Percentiles rank a stretch among this genome's conserved stretches.
Conservation (phyloP, 768 basidiomycete species). For the Termitomyces sp. region DNA sequence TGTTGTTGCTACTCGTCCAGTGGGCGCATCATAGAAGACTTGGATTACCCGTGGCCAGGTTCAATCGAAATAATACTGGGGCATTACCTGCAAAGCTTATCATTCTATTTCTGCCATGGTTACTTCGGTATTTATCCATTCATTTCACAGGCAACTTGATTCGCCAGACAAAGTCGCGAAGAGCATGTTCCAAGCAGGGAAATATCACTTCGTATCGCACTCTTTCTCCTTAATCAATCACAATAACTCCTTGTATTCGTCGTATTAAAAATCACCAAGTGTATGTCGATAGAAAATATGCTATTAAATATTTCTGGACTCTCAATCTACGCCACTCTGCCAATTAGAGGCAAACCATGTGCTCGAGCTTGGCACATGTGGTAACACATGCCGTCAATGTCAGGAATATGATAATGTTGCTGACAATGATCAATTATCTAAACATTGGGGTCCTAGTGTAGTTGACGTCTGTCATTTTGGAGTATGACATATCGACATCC, state of each 20-base stretch:
- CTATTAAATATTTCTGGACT: constrained; percentile 22
- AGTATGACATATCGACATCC: not conserved
- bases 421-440: not conserved
- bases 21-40: constrained; percentile 32
- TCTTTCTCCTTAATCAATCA: constrained; percentile 5
- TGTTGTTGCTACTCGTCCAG: constrained; percentile 41
- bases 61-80: constrained; percentile 8
- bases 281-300: constrained; percentile 32
- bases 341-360: not conserved
- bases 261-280: constrained; percentile 28
- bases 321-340: not conserved
- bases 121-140: constrained; percentile 39
- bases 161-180: constrained; percentile 13
- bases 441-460: not conserved
- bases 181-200: constrained; percentile 10
- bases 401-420: not conserved
- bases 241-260: constrained; percentile 25
- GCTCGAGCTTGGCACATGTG: not conserved
- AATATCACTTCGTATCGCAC: constrained; percentile 9
- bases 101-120: constrained; percentile 22
- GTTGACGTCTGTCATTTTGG: not conserved
- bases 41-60: constrained; percentile 3
- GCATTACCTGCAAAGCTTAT: constrained; percentile 11
- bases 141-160: constrained; percentile 23
- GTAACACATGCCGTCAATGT: not conserved